Evolutionary conservation across 2,329 filamentous ascomycete species (phyloP), one percentile per base, ranked within the genome.

Genomic region (Sphaerulina vaccinii): DNA sequence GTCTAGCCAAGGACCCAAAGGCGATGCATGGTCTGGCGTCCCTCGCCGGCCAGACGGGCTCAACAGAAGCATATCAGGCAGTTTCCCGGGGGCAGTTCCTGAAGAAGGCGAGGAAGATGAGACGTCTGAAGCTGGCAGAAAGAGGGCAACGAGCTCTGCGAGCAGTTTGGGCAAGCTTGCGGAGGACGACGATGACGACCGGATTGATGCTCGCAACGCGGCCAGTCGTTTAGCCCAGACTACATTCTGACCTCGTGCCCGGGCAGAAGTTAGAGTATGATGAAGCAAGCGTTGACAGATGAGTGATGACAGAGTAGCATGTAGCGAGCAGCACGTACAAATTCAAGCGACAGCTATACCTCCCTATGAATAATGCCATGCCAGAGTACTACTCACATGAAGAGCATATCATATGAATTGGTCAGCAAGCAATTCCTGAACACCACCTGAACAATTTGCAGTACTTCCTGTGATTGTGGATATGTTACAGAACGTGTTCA

Each of bases 21-120:
- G 93, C n/a, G 93, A 99, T 70, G 87, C 93, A 13, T 99, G 93
- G 93, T 96, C 90, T 64, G 93, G 93, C 52, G 90, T 96, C 22
- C 89, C 91, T 29, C 82, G 93, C 56, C 82, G 88, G 49, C 84
- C 85, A 23, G 89, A 95, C 62, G 85, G 84, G n/a, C 73, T 90
- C 50, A 86, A 81, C 65, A 81, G 90, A 62, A 91, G 85, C 67
- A 79, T 91, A 59, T 90, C 87, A 50, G 84, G 86, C 41, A 87
- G 83, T 66, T 80, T 88, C 58, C 66, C 80, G n/a, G 63, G 56
- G 78, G 58, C 80, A 22, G 74, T 85, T 8, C 75, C 78, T 11
- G 83, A 82, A 54, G 81, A 76, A 29, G 72, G 71, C 8, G 75
- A 73, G n/a, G 70, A 71, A 23, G 67, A 61, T 22, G 69, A 64